These are phyloP conservation scores for Thelonectria blattea DNA, from an alignment of 2,329 filamentous ascomycete species.

Conservation along the genomic window DNA sequence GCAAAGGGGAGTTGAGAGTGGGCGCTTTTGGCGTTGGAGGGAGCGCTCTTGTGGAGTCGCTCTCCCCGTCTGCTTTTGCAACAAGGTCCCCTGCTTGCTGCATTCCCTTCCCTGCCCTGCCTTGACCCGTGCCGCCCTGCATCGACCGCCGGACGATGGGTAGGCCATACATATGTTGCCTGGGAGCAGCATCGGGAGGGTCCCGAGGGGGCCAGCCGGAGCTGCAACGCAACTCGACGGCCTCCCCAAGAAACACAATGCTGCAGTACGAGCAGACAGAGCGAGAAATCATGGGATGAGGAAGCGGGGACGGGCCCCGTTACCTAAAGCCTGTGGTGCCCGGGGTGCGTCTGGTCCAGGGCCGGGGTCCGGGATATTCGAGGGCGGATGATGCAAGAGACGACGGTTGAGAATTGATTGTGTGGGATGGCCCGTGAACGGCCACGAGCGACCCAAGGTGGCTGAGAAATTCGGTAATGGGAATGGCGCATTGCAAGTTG, in stretches of 20 bases:
- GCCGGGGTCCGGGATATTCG: constrained; percentile 23
- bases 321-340: constrained; percentile 18
- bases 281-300: constrained; percentile 22
- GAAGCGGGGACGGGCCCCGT: constrained; percentile 18
- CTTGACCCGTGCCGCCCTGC: background rate
- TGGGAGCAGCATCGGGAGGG: constrained; percentile 13
- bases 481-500: constrained; percentile 4
- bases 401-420: constrained; percentile 30
- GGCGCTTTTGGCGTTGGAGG: constrained; percentile 22
- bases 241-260: background rate
- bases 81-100: constrained; percentile 20
- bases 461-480: constrained; percentile 1
- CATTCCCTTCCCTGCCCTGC: constrained; percentile 1
- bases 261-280: background rate
- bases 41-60: constrained; percentile 25
- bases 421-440: constrained; percentile 12
- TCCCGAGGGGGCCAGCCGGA: constrained; percentile 3
- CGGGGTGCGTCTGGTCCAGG: constrained; percentile 28
- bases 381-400: constrained; percentile 34
- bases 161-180: constrained; percentile 14
- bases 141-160: constrained; percentile 15
- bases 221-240: constrained; percentile 17
- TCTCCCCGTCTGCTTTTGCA: constrained; percentile 14
- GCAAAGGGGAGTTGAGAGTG: constrained; percentile 5
- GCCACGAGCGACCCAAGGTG: background rate